Percentiles rank a stretch among this genome's conserved stretches.
Conservation (phyloP, 495 filamentous ascomycete species). For the Bacidia rubella region DNA sequence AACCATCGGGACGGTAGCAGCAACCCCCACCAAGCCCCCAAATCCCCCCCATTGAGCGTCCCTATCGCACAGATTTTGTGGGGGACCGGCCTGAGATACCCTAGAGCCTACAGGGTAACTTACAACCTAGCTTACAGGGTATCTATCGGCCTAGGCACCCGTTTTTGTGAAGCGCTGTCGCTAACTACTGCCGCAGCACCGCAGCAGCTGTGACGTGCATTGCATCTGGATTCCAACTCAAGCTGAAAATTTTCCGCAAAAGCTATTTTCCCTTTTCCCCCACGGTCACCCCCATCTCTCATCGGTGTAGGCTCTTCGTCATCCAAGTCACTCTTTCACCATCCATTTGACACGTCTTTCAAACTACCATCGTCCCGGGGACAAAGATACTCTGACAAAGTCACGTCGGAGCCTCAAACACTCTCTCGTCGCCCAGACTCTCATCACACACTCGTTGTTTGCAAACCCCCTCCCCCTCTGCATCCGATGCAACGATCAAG, state of each 20-base stretch:
- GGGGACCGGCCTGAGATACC: background rate
- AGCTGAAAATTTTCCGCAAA: background rate
- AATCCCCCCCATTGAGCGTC: background rate
- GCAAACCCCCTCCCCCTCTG: background rate
- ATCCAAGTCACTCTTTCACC: background rate
- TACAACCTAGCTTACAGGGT: background rate
- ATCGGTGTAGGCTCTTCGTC: background rate
- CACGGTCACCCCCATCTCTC: background rate
- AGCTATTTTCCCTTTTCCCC: background rate
- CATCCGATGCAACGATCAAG: conserved; percentile 62
- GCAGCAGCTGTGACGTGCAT: background rate
- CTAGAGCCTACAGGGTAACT: background rate
- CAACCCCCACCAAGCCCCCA: background rate
- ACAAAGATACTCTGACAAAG: background rate
- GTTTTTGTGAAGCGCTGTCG: too few species aligned
- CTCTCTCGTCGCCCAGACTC: background rate
- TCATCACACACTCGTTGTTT: background rate
- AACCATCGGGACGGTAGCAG: background rate
- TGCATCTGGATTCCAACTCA: background rate
- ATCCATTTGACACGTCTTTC: background rate
- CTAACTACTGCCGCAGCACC: background rate
- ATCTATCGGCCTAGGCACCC: background rate
- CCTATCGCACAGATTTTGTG: background rate
- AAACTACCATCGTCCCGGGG: too few species aligned
- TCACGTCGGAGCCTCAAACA: background rate